These are phyloP conservation scores for Penicillium expansum DNA, from an alignment of 2,329 filamentous ascomycete genomes.

Conservation along the genomic window DNA sequence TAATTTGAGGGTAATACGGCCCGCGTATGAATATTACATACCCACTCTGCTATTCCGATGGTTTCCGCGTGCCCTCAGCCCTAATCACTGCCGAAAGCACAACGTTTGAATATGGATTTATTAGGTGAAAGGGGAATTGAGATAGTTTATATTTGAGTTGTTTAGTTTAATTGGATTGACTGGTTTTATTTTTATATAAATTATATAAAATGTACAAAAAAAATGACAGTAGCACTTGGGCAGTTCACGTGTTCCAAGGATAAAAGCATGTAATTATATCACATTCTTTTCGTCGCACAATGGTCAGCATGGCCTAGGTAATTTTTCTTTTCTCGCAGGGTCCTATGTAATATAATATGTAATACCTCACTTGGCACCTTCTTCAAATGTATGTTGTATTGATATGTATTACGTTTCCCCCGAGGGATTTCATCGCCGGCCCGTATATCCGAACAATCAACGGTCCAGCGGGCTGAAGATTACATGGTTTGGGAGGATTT, in stretches of 20 bases:
- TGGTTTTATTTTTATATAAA: background rate
- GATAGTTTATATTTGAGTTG: background rate
- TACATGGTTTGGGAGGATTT: background rate
- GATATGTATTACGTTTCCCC: constrained; percentile 7
- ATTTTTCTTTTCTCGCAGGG: background rate
- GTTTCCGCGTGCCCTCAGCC: constrained; percentile 28
- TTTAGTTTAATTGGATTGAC: background rate
- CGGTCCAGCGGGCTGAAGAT: constrained; percentile 3
- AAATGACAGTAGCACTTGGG: background rate
- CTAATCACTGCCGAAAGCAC: constrained; percentile 23
- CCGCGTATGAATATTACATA: constrained; percentile 25
- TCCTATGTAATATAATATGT: background rate
- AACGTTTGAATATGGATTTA: background rate
- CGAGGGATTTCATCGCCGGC: constrained; percentile 3
- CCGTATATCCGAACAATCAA: constrained; percentile 8
- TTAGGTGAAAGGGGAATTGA: background rate
- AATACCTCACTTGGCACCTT: background rate
- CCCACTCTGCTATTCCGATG: constrained; percentile 22
- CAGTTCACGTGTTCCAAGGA: constrained; percentile 1
- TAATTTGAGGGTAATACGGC: constrained; percentile 10
- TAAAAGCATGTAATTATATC: constrained; percentile 2
- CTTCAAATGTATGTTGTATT: background rate
- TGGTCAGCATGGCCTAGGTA: background rate
- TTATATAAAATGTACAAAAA: background rate
- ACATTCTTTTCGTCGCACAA: constrained; percentile 23